Evolutionary conservation across 1,139 yeast species (phyloP), one percentile per base, ranked within the genome.

Genomic region (Debaryomyces udenii): DNA sequence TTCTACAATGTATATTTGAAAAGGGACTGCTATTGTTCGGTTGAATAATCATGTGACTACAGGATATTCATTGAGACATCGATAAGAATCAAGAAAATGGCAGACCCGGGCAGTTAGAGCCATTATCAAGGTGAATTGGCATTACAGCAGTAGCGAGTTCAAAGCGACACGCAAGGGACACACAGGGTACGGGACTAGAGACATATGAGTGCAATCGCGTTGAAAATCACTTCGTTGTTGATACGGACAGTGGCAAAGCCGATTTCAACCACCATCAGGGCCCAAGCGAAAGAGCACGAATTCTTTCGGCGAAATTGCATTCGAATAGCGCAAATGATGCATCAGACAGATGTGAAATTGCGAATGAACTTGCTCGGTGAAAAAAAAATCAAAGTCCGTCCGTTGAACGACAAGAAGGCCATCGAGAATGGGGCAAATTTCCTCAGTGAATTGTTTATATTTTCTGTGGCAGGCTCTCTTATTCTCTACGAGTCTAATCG

Each of bases 201-300:
- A 7, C 28, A 26, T 6, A 73, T 71, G 77, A 71, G 76, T 59
- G 78, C 78, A 34, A 68, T 88, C 31, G 91, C 94, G 9, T 72
- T 88, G 39, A 89, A 89, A 59, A 67, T 89, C 52, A 81, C 93
- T 9, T 78, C 94, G 29, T 71, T 89, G 44, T 70, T 87, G 44
- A 80, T 88, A 11, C 67, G 94, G 48, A 89, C 95, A 24, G 70
- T 88, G 31, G 85, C 96, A 30, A 86, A 87, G 56, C 96, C 96
- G 1, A 76, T 89, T 36, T 91, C 95, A 9, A 80, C 74, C 45
- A 70, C 80, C 5, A 71, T 89, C 47, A 88, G 86, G 58, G 70
- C 80, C 11, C 91, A 86, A 53, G 94, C 96, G 14, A 81, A 82
- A 52, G 84, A 86, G 42, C 90, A 86, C 56, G 86, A 83, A 10